Base-by-base conservation (phyloP, 768 basidiomycete species). In the Russula emetica region DNA sequence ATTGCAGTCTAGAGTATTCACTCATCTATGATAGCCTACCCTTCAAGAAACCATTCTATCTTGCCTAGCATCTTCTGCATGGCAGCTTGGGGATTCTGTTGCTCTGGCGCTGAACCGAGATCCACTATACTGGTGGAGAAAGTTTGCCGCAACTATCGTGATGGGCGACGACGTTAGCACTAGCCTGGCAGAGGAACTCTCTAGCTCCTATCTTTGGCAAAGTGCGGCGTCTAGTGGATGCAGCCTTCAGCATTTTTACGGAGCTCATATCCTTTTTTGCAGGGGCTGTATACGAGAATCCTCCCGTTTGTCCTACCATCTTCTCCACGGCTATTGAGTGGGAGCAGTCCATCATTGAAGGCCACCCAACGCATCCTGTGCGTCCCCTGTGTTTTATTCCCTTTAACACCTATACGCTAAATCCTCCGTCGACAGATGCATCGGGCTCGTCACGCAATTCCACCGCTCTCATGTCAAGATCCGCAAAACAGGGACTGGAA, bases 361-460 rank as follows among this genome's bases (percentile, higher is more conserved):
- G 83, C 2, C 83, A 85, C 71, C 83, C 83, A 26, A 84, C 83
- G 1, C 83, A 85, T 66, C 83, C 83, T 16, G 83, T 83, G 67
- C 55, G 76, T 8, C 14, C n/a, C 7, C 20, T 20, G 42, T 22
- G 44, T n/a, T 14, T 55, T 72, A 8, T 16, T 49, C 22, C 13
- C 42, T 51, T 38, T 40, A 24, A 56, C 47, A 30, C 40, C 26
- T 1, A 26, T 40, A 22, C 57, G 11, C 45, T 51, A 36, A 22
- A 60, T 40, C 69, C 58, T 40, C 36, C 44, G 65, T 42, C 44
- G 55, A 52, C 51, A 84, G 83, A 84, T 84, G 83, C 80, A 85
- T 70, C 78, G 82, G 5, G 80, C 83, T 1, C 75, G 68, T 75
- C 79, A 75, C 66, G 78, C 64, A 67, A 76, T 56, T 66, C 71